Conservation (phyloP, 164 flowering plant genomes). For the Houttuynia cordata region DNA sequence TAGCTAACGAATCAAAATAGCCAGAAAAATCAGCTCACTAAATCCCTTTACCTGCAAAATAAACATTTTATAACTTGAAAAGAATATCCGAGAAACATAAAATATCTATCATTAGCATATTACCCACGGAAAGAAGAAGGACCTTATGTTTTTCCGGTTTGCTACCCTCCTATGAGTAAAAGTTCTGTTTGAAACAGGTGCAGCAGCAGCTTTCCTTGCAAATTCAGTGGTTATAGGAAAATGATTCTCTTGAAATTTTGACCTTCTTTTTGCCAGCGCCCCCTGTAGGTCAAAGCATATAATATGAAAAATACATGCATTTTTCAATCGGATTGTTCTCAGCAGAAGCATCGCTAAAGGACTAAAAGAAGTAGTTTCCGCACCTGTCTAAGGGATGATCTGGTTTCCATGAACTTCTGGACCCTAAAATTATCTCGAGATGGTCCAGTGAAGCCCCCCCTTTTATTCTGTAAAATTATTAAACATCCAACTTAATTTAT, state of each 20-base stretch:
- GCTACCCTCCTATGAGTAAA: constrained; percentile 22
- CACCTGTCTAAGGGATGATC: constrained; percentile 84
- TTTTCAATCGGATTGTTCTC: not conserved
- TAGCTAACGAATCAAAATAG: not conserved
- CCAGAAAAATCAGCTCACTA: not conserved
- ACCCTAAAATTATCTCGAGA: constrained; percentile 40
- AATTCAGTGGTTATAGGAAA: constrained; percentile 61
- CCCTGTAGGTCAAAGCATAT: constrained; percentile 36
- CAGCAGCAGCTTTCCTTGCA: constrained; percentile 65
- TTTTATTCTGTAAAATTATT: constrained; percentile 32
- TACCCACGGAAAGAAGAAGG: not conserved
- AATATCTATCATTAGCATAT: not conserved
- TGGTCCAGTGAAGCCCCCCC: constrained; percentile 20
- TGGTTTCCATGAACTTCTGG: constrained; percentile 51
- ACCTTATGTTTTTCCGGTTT: constrained; percentile 24
- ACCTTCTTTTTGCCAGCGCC: constrained; percentile 67
- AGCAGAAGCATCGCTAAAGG: not conserved
- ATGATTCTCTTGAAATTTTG: constrained; percentile 62
- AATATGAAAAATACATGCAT: not conserved
- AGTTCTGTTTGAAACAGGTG: constrained; percentile 46
- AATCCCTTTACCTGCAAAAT: not conserved
- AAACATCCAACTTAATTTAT: too few species aligned
- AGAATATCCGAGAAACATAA: not conserved
- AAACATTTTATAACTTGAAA: too few species aligned
- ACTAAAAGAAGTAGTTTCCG: not conserved